Conservation (phyloP, 352 stramenopile genomes). For the Globisporangium spinosum region DNA sequence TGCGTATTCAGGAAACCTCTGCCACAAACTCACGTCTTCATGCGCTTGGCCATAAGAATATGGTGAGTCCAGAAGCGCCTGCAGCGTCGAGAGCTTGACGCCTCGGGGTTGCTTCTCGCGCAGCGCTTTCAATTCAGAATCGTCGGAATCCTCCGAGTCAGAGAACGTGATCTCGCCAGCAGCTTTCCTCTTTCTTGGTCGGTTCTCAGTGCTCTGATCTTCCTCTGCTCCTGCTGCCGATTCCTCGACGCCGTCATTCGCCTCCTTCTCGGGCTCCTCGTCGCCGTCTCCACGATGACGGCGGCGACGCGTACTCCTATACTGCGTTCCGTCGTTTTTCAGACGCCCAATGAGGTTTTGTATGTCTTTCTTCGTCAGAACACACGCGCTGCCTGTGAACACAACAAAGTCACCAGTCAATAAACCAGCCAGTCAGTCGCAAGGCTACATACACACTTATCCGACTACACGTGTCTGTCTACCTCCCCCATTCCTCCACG, state of each 20-base stretch:
- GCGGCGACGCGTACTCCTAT: too few relatives aligned
- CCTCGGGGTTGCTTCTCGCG: neutral
- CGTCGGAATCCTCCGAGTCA: neutral
- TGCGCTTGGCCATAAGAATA: constrained; percentile 4
- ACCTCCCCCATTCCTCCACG: too few relatives aligned
- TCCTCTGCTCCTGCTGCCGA: neutral
- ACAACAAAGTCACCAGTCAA: neutral
- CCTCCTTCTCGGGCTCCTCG: neutral
- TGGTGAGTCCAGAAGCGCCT: constrained; percentile 5
- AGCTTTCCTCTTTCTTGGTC: neutral
- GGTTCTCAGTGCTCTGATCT: neutral
- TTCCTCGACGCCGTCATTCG: neutral
- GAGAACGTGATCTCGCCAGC: constrained; percentile 3
- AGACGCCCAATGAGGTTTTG: constrained; percentile 2
- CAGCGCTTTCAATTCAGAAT: neutral
- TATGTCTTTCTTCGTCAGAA: neutral
- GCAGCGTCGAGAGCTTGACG: neutral
- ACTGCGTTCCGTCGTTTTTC: neutral
- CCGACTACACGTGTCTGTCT: too few relatives aligned
- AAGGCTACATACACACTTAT: too few relatives aligned
- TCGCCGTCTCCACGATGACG: neutral
- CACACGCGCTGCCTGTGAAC: neutral
- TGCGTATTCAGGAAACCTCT: neutral
- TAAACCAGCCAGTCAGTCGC: neutral
- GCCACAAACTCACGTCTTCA: neutral